A percentile compares a stretch with the other conserved stretches of the same genome.
phyloP scores from a whole-genome alignment of 192 early-diverging fungal species.

The Podila minutissima region DNA sequence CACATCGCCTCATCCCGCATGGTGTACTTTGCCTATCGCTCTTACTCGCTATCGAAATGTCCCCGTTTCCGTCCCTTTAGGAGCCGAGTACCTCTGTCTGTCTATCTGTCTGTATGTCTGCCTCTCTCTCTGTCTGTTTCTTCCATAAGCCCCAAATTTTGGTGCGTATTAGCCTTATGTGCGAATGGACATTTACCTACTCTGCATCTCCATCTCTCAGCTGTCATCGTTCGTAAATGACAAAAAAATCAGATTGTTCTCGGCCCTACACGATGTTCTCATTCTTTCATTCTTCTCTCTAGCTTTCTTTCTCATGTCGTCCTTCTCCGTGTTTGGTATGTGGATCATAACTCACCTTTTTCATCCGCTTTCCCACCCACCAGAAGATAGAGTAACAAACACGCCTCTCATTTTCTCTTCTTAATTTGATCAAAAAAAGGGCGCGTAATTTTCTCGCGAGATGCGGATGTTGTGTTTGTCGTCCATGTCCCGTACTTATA shows the following conservation, averaged over 20 bases:
- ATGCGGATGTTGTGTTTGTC: too few species aligned
- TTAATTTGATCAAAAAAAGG: too few species aligned
- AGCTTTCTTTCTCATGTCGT: background rate
- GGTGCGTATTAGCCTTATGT: too few species aligned
- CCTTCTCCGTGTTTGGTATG: slow-evolving; percentile 1
- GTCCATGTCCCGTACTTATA: too few species aligned
- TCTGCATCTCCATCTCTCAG: background rate
- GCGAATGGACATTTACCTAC: too few species aligned
- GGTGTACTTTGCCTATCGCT: too few species aligned
- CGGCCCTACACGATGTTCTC: background rate
- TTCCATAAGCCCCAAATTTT: too few species aligned
- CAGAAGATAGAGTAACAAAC: background rate
- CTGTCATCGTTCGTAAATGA: background rate
- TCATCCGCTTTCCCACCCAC: background rate
- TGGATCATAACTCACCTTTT: slow-evolving; percentile 2
- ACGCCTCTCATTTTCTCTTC: background rate
- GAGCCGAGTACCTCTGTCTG: background rate
- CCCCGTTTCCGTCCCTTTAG: too few species aligned
- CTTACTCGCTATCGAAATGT: too few species aligned
- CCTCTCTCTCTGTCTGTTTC: background rate
- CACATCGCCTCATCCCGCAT: too few species aligned
- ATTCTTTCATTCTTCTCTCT: background rate
- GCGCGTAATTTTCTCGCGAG: too few species aligned
- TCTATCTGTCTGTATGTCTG: background rate
- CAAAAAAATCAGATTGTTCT: background rate